Evolutionary conservation across 768 basidiomycete genomes (phyloP).

Genomic region (Mycena rosella): DNA sequence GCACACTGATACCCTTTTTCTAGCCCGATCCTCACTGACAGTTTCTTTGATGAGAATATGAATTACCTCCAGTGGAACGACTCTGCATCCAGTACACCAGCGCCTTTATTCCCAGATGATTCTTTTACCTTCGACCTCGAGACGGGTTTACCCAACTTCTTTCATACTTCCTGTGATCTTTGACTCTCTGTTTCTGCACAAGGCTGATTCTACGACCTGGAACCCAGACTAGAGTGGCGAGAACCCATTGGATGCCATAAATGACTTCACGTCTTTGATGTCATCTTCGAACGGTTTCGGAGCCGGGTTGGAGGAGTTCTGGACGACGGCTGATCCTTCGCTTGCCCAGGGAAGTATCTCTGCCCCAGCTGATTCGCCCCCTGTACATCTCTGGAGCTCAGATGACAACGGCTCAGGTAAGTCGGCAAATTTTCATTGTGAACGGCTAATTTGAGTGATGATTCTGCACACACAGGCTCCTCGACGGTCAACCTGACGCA

Average conservation of each 20-base stretch:
- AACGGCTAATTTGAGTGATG: slow-evolving; percentile 3
- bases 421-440: slow-evolving; percentile 9
- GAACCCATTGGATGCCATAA: not conserved
- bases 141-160: not conserved
- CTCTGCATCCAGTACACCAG: slow-evolving; percentile 6
- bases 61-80: slow-evolving; percentile 3
- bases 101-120: slow-evolving; percentile 1
- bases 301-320: slow-evolving; percentile 3
- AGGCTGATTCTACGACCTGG: slow-evolving; percentile 8
- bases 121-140: slow-evolving; percentile 1
- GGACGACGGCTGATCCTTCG: slow-evolving; percentile 8
- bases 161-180: slow-evolving; percentile 2
- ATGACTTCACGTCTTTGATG: not conserved
- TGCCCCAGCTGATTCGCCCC: not conserved
- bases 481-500: not conserved
- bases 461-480: slow-evolving; percentile 8
- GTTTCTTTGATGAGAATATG: slow-evolving; percentile 7
- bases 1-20: not conserved
- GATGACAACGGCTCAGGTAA: slow-evolving; percentile 13
- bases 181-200: slow-evolving; percentile 9
- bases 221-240: slow-evolving; percentile 11
- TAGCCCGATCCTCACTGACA: slow-evolving; percentile 1
- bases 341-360: slow-evolving; percentile 6
- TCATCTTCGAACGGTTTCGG: not conserved
- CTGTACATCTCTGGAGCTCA: slow-evolving; percentile 19